A percentile compares a stretch with the other conserved stretches of the same genome.
Evolutionary conservation across 139 green algal genomes (phyloP).

Genomic region (Haematococcus lacustris): DNA sequence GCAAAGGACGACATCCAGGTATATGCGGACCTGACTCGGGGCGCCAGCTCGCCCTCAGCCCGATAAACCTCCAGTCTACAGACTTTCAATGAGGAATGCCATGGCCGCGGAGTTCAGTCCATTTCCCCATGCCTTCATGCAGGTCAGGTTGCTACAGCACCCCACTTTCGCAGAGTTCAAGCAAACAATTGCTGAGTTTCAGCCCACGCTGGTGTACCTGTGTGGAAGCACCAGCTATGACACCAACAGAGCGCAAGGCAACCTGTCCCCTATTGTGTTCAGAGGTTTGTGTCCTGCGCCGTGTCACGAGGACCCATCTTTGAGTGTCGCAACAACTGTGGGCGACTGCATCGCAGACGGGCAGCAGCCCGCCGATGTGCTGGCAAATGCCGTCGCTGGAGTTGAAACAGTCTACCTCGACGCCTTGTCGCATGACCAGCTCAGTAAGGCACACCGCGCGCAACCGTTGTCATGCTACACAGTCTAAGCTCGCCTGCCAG

Average conservation of each 20-base stretch:
- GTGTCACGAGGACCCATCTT: no score
- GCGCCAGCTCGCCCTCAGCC: no score
- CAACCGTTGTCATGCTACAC: not conserved
- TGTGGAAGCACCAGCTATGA: slow-evolving; percentile 14
- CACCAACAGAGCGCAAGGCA: not conserved
- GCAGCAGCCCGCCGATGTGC: not conserved
- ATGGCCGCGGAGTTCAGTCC: no score
- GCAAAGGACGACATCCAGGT: no score
- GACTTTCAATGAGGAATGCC: no score
- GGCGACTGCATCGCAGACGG: not conserved
- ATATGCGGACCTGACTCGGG: no score
- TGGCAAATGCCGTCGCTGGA: slow-evolving; percentile 6
- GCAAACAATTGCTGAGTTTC: slow-evolving; percentile 19
- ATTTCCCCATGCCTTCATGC: no score
- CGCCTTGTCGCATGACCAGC: slow-evolving; percentile 13
- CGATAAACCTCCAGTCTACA: no score
- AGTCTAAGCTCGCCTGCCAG: not conserved
- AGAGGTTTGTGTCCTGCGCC: slow-evolving; percentile 6
- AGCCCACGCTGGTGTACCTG: slow-evolving; percentile 57
- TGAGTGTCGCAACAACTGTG: not conserved
- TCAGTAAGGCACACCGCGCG: not conserved
- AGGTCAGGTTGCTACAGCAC: slow-evolving; percentile 45
- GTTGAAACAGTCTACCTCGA: slow-evolving; percentile 42
- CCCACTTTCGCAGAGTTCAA: slow-evolving; percentile 37
- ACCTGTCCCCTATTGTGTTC: slow-evolving; percentile 16